Base-by-base conservation (phyloP, 129 eudicot genomes). In the Chrysanthemum lavandulifolium region DNA sequence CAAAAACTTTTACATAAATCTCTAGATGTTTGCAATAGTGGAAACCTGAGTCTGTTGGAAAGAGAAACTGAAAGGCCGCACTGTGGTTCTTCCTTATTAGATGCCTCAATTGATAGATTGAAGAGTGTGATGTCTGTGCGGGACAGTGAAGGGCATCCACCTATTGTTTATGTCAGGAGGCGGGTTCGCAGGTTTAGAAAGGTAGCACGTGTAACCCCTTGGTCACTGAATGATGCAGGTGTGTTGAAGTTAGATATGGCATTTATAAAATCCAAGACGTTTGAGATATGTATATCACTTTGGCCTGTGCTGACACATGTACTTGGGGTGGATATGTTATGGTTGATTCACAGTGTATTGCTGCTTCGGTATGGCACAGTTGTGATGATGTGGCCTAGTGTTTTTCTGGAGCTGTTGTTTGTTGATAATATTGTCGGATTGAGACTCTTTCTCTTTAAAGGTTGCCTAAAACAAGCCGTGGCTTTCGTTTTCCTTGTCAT, bases 371-470 rank as follows among this genome's bases (percentile, higher is more conserved):
- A 81, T 79, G 98, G 98, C 60, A 71, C 84, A 61, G 13, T 95
- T 53, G 79, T 85, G 70, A 67, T 80, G 67, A 69, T 73, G 51
- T 90, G 94, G 90, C 97, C 99, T 45, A 73, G 65, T 52, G 89
- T 95, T 71, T 65, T 70, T 68, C n/a, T 90, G 89, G 97, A 95
- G 85, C 83, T 90, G 73, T 80, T 95, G 75, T 88, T 91, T 80
- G 86, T 95, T 61, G 99, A 95, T 80, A 85, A 85, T 67, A 15
- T 83, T 69, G 81, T 79, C 10, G 99, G 96, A 16, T 73, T 95
- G 82, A 85, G 91, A 82, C 85, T 86, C 76, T 80, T 88, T 63
- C 76, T 88, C 53, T 88, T 81, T 76, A 87, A 95, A 86, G 94
- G 91, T 65, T 82, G 96, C 81, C 67, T 95, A 82, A 79, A 75